A percentile compares a stretch with the other conserved stretches of the same genome.
phyloP scores from a whole-genome alignment of 495 filamentous ascomycete species.

The Penicillium crystallinum region DNA sequence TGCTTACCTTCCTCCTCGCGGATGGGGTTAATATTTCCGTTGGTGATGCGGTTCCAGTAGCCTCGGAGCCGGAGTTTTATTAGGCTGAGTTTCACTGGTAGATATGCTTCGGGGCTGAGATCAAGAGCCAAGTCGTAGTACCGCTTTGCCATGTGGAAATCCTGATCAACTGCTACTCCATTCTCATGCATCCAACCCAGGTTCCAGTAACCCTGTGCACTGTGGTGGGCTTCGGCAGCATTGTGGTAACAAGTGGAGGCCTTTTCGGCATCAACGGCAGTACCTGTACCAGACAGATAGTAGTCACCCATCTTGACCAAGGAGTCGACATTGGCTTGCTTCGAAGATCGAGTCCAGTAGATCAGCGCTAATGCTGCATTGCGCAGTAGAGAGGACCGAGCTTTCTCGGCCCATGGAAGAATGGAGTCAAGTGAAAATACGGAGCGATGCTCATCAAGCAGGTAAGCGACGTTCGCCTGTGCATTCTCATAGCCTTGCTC shows the following conservation, averaged over 20 bases:
- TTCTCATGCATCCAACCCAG: conserved; percentile 99
- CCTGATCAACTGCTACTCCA: conserved; percentile 85
- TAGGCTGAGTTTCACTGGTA: conserved; percentile 86
- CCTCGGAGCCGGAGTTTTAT: conserved; percentile 79
- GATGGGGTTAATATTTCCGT: conserved; percentile 85
- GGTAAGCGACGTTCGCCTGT: conserved; percentile 89
- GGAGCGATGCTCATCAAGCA: conserved; percentile 78
- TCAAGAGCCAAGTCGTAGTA: conserved; percentile 91
- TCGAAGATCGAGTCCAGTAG: conserved; percentile 94
- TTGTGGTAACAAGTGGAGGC: conserved; percentile 88
- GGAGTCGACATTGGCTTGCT: conserved; percentile 89
- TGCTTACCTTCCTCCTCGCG: conserved; percentile 76
- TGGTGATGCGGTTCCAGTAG: conserved; percentile 89
- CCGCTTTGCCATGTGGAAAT: conserved; percentile 95
- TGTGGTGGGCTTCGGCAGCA: conserved; percentile 83
- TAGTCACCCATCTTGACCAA: conserved; percentile 99
- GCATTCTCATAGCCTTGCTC: conserved; percentile 94
- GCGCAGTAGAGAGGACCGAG: conserved; percentile 49
- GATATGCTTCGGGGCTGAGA: conserved; percentile 87
- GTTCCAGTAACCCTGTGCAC: conserved; percentile 94
- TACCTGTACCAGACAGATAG: conserved; percentile 76
- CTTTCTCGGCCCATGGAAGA: conserved; percentile 36
- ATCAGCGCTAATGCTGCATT: conserved; percentile 79
- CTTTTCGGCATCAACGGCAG: conserved; percentile 67
- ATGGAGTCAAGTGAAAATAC: conserved; percentile 47